phyloP scores from a whole-genome alignment of 352 stramenopile species.

The Phytophthora hibernalis region DNA sequence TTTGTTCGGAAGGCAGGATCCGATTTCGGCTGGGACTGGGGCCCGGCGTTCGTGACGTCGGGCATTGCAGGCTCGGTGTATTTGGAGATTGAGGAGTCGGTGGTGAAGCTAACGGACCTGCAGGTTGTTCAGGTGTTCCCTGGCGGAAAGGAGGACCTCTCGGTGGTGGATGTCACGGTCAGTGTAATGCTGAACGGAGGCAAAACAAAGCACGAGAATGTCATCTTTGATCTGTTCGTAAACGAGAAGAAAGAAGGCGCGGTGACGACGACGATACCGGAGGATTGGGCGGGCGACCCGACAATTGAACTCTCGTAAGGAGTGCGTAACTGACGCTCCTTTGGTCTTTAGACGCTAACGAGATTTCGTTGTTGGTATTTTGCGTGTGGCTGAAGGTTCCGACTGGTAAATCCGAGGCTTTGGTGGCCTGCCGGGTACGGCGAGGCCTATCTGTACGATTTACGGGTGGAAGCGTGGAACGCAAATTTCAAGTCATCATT shows the following conservation, averaged over 20 bases:
- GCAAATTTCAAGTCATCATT: constrained; percentile 37
- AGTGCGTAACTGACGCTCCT: neutral
- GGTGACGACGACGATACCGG: constrained; percentile 24
- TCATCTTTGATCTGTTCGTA: constrained; percentile 60
- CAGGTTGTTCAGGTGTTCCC: constrained; percentile 57
- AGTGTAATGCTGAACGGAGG: constrained; percentile 43
- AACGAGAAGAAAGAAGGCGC: constrained; percentile 40
- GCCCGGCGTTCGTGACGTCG: constrained; percentile 69
- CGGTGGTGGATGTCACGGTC: constrained; percentile 50
- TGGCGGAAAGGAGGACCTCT: constrained; percentile 36
- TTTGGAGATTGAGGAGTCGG: constrained; percentile 42
- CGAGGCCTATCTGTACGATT: constrained; percentile 63
- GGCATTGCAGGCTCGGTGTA: constrained; percentile 67
- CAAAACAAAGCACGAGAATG: constrained; percentile 34
- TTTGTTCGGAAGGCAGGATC: constrained; percentile 89
- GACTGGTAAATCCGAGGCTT: constrained; percentile 55
- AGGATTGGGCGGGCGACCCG: constrained; percentile 22
- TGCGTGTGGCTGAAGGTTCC: constrained; percentile 36
- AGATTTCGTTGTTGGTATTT: constrained; percentile 8
- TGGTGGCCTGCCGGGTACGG: constrained; percentile 82
- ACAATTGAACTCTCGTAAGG: constrained; percentile 49
- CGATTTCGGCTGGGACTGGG: constrained; percentile 92
- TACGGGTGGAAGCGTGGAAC: constrained; percentile 51
- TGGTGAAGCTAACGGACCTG: constrained; percentile 42
- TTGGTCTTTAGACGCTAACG: neutral